Evolutionary conservation across 345 rosid genomes (phyloP), one percentile per base, ranked within the genome.

Genomic region (Passiflora organensis): DNA sequence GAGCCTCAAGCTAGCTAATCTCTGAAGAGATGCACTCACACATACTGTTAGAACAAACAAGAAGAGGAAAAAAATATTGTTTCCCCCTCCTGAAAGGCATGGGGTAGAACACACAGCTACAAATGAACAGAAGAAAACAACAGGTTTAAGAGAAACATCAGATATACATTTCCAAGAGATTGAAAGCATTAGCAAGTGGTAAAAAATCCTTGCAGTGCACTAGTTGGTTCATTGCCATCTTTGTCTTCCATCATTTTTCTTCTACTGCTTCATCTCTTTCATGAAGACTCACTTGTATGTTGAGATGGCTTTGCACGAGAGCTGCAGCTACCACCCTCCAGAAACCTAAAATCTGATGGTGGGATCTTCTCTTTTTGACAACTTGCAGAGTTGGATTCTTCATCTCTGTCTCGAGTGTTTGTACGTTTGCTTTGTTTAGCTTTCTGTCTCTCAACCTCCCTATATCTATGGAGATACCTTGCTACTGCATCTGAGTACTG

Each of bases 301-400:
- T 51, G 56, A 17, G 60, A 43, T 57, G 58, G 68, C 19, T 54
- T 48, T 24, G 42, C 38, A 51, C 64, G 65, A 19, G 59, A 65
- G 54, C 79, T 70, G 60, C 70, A 69, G 28, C 58, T 66, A 34
- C 87, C 86, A 66, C 77, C 82, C 63, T 82, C 82, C 55, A 81
- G 66, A 65, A 71, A 72, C 59, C 66, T 72, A 17, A 64, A 71
- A 62, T 63, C 66, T 17, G 68, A 51, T 1, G 66, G 53, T 13
- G 51, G 58, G 39, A 68, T 28, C 43, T 67, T 19, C 11, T 53
- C 65, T n/a, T n/a, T n/a, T n/a, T n/a, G n/a, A n/a, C n/a, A 22
- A 18, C 45, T 41, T 69, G 61, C 36, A 42, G 66, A 57, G 49
- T 65, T 60, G 2, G 64, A 58, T 70, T 63, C 77, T 49, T 25